Base-by-base conservation (phyloP, 306 rosid species). In the Vachellia collinsii region DNA sequence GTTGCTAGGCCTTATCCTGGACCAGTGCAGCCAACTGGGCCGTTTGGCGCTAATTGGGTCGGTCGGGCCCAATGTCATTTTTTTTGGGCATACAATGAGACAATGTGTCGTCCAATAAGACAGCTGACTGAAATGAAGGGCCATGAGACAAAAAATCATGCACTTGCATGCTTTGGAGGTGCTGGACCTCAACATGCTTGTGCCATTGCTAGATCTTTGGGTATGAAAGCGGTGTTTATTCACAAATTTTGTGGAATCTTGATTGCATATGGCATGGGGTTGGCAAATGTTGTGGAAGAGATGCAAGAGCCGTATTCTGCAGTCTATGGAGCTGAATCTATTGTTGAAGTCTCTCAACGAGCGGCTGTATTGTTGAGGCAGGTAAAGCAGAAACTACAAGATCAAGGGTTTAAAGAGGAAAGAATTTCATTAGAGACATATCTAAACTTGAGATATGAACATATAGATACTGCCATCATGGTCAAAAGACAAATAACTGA, bases 101-200 rank as follows among this genome's bases (percentile, higher is more conserved):
- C 98, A 41, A 94, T 94, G 98, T 92, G 97, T 47, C 97, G 97
- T 82, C 98, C 97, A 37, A 92, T 94, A 81, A 85, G 98, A 76
- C 97, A 94, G 74, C 80, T 94, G 84, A 94, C 98, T 46, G 98
- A 92, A 89, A 94, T 94, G 98, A 94, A 92, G 85, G 98, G 97
- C 63, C 97, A 94, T 69, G 98, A 92, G 77, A 94, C 98, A 37
- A 94, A 86, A 87, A 89, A 90, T 85, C 98, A 94, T 74, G 93
- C 97, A 65, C 98, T 94, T 88, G 98, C 95, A 69, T 94, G 97
- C 90, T 94, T 94, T 88, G 98, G 98, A 74, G 98, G 98, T 80
- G 97, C 97, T 69, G 98, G 98, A 46, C 97, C 98, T 41, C 98
- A 94, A 82, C 97, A 94, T 88, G 94, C 98, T 11, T 94, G 98